Evolutionary conservation across 306 rosid species (phyloP).

Genomic region (Quercus suber): DNA sequence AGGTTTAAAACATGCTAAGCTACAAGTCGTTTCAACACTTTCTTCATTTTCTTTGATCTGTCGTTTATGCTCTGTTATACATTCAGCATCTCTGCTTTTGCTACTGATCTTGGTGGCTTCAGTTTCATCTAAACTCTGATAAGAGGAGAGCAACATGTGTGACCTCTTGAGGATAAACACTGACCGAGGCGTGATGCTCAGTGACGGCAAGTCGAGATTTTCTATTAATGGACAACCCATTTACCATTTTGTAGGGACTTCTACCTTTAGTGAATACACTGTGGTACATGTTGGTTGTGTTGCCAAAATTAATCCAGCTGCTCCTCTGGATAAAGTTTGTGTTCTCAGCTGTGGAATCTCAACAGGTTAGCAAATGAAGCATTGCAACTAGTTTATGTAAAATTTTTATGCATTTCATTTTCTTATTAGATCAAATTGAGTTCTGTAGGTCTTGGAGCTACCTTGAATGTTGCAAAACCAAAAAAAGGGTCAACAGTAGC

Average conservation of each 20-base stretch:
- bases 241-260: conserved; percentile 82
- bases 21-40: too few relatives aligned
- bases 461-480: conserved; percentile 83
- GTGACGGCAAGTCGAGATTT: conserved; percentile 61
- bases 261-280: conserved; percentile 84
- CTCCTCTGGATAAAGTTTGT: conserved; percentile 90
- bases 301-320: conserved; percentile 77
- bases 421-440: neutral
- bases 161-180: conserved; percentile 84
- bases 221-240: conserved; percentile 67
- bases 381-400: too few relatives aligned
- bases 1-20: too few relatives aligned
- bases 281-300: conserved; percentile 73
- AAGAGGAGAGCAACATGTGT: conserved; percentile 93
- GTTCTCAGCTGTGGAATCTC: conserved; percentile 86
- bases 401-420: too few relatives aligned
- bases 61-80: too few relatives aligned
- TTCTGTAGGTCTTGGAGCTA: conserved; percentile 73
- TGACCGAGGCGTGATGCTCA: conserved; percentile 70
- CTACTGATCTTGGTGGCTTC: too few relatives aligned
- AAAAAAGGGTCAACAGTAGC: conserved; percentile 73
- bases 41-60: too few relatives aligned
- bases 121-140: too few relatives aligned
- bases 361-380: conserved; percentile 50
- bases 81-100: too few relatives aligned